Evolutionary conservation across 768 basidiomycete species (phyloP), one percentile per base, ranked within the genome.

Genomic region (Tulasnella sp.): DNA sequence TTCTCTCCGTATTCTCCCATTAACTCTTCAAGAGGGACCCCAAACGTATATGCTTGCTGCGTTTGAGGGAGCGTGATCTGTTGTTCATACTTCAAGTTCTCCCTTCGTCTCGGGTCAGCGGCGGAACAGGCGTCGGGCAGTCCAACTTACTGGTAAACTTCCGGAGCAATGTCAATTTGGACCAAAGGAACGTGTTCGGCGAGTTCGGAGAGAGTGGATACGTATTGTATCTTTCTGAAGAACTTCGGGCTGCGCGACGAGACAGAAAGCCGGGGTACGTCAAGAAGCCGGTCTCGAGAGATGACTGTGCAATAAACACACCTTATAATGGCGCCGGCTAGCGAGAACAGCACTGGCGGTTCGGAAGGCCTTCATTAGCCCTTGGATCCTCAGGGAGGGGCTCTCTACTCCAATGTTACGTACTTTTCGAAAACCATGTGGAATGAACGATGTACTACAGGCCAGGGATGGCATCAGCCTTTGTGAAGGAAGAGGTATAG

Each of bases 321-420:
- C 92, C 93, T 95, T 83, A 96, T 94, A 80, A 95, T 91, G 56
- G 94, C 93, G 2, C 94, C 94, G 40, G 94, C 94, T 72, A 96
- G 86, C 14, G 94, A 95, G 84, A 96, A 95, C 3, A 96, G 86
- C 94, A 95, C 94, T 96, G 80, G 27, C 80, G 75, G 36, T 68
- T 18, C 62, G 27, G 62, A 68, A 68, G 62, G 62, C 62, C 62
- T 68, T 68, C 62, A 68, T 68, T 36, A 71, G 75, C 38, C 27
- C n/a, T 48, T 34, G 62, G 62, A 68, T 68, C 62, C 62, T 36
- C 62, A 14, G 34, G 62, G 62, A 68, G 16, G n/a, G 62, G 19
- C 62, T 56, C 62, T 52, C n/a, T 72, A 80, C 46, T 56, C 27
- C 14, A 68, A 68, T 68, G 62, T 68, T 34, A 80, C 90, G 27